phyloP scores from a whole-genome alignment of 305 asterid genomes.

The Fraxinus paxiana region DNA sequence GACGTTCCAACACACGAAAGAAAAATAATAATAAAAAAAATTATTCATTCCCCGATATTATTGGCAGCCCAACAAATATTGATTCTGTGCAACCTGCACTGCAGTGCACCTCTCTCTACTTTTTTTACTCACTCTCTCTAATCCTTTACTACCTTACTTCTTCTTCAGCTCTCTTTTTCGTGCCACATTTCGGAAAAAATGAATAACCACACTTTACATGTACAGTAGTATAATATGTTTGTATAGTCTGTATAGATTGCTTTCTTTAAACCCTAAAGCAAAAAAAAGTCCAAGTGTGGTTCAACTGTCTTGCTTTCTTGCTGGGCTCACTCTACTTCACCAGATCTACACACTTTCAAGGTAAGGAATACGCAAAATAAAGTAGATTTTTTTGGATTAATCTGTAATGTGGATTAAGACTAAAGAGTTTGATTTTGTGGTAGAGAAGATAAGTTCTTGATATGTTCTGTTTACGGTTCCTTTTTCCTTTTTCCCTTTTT shows the following conservation, averaged over 20 bases:
- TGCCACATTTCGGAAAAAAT: constrained; percentile 35
- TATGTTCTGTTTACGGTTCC: neutral
- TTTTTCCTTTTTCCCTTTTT: neutral
- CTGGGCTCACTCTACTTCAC: constrained; percentile 32
- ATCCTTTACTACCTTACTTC: constrained; percentile 15
- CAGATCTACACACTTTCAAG: constrained; percentile 43
- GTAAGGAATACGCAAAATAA: constrained; percentile 8
- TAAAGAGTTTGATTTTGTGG: neutral
- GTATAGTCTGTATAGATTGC: constrained; percentile 18
- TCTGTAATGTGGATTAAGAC: constrained; percentile 2
- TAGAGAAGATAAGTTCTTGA: neutral
- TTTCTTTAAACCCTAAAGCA: constrained; percentile 36
- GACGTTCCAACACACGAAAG: constrained; percentile 13
- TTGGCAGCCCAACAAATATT: constrained; percentile 28
- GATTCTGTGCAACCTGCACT: constrained; percentile 5
- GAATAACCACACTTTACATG: constrained; percentile 1
- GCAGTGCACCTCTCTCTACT: neutral
- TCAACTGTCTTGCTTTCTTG: constrained; percentile 38
- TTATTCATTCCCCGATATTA: constrained; percentile 26
- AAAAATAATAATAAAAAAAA: neutral
- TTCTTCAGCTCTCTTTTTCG: constrained; percentile 5
- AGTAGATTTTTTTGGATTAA: constrained; percentile 14
- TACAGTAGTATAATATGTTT: constrained; percentile 18
- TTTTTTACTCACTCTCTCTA: neutral
- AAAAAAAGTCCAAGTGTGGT: constrained; percentile 20